Base-by-base conservation (phyloP, 176 grass and related monocot species). In the Zoysia japonica region DNA sequence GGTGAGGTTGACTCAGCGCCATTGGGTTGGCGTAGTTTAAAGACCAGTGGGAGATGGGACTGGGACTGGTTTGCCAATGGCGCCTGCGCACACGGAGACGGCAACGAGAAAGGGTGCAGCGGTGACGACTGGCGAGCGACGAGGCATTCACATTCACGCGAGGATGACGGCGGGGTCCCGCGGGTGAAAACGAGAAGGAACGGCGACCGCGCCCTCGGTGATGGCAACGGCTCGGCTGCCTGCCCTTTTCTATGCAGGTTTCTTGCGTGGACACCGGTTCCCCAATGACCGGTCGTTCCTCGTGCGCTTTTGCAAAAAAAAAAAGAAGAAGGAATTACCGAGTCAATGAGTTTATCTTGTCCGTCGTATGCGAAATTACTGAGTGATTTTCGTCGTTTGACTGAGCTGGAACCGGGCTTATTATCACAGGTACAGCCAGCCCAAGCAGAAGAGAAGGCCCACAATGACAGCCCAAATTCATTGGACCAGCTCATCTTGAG, bases 1-100 rank as follows among this genome's bases (percentile, higher is more conserved):
- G 16, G 62, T 56, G 62, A 52, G 42, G 61, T 83, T 83, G 80
- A 83, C 80, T 74, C 9, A 5, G 19, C 5, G 49, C 49, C 70
- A 83, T 75, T 74, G 61, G 61, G 42, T 15, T 11, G 2, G 39
- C 11, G 11, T 16, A 36, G n/a, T 67, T 79, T 68, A 68, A 68
- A 68, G n/a, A 12, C 2, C 64, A 68, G 76, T 47, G n/a, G 10
- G 78, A 48, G 59, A 49, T 8, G n/a, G 53, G 36, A 11, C 3
- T 1, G 76, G 1, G 0, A 37, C 20, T 7, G 55, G 55, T 72
- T 61, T 68, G 44, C 54, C 28, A 80, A 62, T 80, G 78, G 41
- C 28, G 20, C 65, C 65, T 2, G 73, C 55, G 42, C 41, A 17
- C 39, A 76, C 41, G 72, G 40, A 55, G 55, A 35, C 28, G 20